Percentiles rank a stretch among this genome's conserved stretches.
Conservation (phyloP, 495 filamentous ascomycete genomes). For the Tuber umbilicatum region DNA sequence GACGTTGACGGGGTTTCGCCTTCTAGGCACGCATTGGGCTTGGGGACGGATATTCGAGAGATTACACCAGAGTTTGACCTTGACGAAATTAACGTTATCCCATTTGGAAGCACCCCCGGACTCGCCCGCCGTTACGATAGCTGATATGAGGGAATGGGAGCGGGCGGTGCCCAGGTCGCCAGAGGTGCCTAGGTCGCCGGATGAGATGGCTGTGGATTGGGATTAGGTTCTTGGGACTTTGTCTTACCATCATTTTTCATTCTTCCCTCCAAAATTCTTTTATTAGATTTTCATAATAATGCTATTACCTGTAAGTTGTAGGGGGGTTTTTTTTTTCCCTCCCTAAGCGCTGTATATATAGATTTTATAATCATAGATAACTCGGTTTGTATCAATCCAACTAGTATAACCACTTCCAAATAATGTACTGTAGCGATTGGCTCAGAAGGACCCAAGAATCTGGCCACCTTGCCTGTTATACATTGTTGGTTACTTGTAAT, state of each 20-base stretch:
- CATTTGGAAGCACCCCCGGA: neutral
- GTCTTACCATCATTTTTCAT: conserved; percentile 2
- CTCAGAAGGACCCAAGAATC: conserved; percentile 46
- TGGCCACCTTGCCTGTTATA: conserved; percentile 48
- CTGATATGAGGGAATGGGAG: conserved; percentile 18
- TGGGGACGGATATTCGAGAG: neutral
- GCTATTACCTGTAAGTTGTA: neutral
- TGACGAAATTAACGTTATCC: neutral
- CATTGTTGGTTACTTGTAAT: conserved; percentile 18
- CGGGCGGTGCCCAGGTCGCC: conserved; percentile 8
- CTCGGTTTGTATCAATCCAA: conserved; percentile 44
- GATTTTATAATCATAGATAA: conserved; percentile 18
- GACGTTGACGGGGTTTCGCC: conserved; percentile 13
- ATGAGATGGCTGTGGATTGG: neutral
- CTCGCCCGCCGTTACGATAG: neutral
- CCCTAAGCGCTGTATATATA: neutral
- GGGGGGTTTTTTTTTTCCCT: neutral
- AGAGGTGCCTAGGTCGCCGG: neutral
- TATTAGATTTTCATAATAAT: neutral
- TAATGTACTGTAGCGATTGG: conserved; percentile 51
- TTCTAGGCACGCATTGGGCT: neutral
- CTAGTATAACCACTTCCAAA: conserved; percentile 50
- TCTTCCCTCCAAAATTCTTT: neutral
- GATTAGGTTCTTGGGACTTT: neutral
- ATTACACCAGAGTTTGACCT: neutral